These are phyloP conservation scores for Candida qinlingensis DNA, from an alignment of 805 yeast species.

Conservation along the genomic window DNA sequence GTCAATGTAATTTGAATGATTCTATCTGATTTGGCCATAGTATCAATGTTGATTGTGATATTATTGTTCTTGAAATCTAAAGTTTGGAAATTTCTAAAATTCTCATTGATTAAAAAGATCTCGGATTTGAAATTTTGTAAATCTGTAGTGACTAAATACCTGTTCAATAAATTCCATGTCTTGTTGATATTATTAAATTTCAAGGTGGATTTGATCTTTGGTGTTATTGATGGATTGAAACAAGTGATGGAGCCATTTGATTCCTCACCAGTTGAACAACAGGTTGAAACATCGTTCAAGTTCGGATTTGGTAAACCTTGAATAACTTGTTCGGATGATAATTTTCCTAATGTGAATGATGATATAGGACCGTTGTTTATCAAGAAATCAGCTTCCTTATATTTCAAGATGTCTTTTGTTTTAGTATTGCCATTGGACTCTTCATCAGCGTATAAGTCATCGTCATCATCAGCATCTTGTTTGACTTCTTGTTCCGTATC, in stretches of 20 bases:
- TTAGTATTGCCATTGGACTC: constrained; percentile 19
- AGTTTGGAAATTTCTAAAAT: constrained; percentile 55
- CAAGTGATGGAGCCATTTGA: constrained; percentile 50
- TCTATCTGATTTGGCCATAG: constrained; percentile 46
- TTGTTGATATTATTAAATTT: constrained; percentile 67
- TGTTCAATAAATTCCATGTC: constrained; percentile 67
- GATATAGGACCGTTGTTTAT: constrained; percentile 70
- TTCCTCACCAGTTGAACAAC: constrained; percentile 65
- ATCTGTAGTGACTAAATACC: constrained; percentile 69
- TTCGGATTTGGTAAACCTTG: constrained; percentile 70
- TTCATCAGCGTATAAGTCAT: constrained; percentile 25
- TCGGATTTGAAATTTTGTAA: constrained; percentile 59
- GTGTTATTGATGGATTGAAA: constrained; percentile 64
- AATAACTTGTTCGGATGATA: constrained; percentile 46
- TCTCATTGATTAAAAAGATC: constrained; percentile 56
- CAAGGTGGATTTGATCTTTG: constrained; percentile 59
- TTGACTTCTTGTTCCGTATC: neutral
- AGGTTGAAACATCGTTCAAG: constrained; percentile 56
- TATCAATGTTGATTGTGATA: constrained; percentile 62
- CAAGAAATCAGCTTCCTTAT: constrained; percentile 47
- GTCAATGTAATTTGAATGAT: constrained; percentile 73
- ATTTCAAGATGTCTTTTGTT: constrained; percentile 27
- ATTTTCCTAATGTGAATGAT: constrained; percentile 58
- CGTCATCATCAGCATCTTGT: constrained; percentile 34
- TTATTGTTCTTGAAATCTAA: constrained; percentile 60